Percentiles rank a stretch among this genome's conserved stretches.
Evolutionary conservation across 2,329 filamentous ascomycete species (phyloP).

Genomic region (Amauroascus niger): DNA sequence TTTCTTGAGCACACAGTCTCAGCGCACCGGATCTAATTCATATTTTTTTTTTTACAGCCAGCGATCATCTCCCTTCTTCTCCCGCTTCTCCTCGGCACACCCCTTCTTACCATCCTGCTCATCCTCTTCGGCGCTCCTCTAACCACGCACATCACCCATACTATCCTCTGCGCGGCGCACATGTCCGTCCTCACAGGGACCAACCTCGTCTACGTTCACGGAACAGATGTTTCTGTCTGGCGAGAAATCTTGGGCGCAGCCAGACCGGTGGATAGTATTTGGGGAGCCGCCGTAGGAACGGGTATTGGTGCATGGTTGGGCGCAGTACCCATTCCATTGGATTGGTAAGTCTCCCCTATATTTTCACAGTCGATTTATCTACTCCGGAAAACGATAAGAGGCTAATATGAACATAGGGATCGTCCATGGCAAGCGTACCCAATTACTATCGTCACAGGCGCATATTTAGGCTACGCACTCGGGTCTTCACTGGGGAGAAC

Average conservation of each 20-base stretch:
- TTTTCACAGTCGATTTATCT: no score
- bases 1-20: not conserved
- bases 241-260: slow-evolving; percentile 56
- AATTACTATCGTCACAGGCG: slow-evolving; percentile 75
- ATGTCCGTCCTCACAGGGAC: slow-evolving; percentile 68
- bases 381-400: not conserved
- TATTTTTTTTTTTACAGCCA: slow-evolving; percentile 43
- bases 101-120: slow-evolving; percentile 52
- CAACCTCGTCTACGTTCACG: slow-evolving; percentile 76
- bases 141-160: slow-evolving; percentile 69
- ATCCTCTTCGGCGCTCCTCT: slow-evolving; percentile 88
- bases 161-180: slow-evolving; percentile 69
- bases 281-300: slow-evolving; percentile 70
- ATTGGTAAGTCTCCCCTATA: slow-evolving; percentile 54
- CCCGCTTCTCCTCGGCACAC: slow-evolving; percentile 44
- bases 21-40: not conserved
- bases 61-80: slow-evolving; percentile 58
- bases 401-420: slow-evolving; percentile 47
- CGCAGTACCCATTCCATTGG: slow-evolving; percentile 86
- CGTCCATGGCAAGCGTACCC: slow-evolving; percentile 99
- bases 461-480: slow-evolving; percentile 66
- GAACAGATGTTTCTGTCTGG: slow-evolving; percentile 64
- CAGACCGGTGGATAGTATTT: slow-evolving; percentile 71
- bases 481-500: slow-evolving; percentile 39
- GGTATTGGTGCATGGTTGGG: slow-evolving; percentile 82